Evolutionary conservation across 1,284 basidiomycete genomes (phyloP).

Genomic region (Neonothopanus nambi): DNA sequence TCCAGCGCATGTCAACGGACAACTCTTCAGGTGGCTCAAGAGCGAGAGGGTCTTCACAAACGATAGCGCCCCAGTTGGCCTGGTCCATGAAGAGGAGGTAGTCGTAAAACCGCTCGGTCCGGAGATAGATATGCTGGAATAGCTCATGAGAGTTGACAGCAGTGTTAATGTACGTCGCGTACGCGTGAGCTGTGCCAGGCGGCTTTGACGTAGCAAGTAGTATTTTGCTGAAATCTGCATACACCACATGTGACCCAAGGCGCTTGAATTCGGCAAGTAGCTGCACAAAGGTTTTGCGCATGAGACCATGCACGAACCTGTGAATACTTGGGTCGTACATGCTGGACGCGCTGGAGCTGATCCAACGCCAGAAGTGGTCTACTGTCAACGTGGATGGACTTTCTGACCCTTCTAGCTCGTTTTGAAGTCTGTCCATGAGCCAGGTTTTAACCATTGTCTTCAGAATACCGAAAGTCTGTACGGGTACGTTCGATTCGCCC

Average conservation of each 20-base stretch:
- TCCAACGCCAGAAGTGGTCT: constrained; percentile 98
- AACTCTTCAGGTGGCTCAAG: constrained; percentile 67
- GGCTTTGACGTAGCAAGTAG: constrained; percentile 95
- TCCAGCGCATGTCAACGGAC: constrained; percentile 91
- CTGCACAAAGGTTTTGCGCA: constrained; percentile 98
- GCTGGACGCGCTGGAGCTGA: constrained; percentile 80
- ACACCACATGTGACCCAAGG: constrained; percentile 90
- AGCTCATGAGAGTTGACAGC: constrained; percentile 95
- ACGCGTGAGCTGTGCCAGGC: constrained; percentile 92
- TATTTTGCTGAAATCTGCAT: constrained; percentile 93
- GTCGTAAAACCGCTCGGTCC: constrained; percentile 92
- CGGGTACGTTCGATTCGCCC: constrained; percentile 92
- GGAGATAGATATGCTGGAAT: constrained; percentile 91
- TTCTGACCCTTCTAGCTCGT: constrained; percentile 57
- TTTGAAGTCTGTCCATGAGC: constrained; percentile 86
- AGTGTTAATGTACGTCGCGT: constrained; percentile 91
- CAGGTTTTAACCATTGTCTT: constrained; percentile 90
- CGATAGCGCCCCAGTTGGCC: constrained; percentile 90
- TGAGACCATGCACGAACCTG: constrained; percentile 91
- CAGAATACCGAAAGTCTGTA: constrained; percentile 84
- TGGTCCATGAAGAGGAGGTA: constrained; percentile 95
- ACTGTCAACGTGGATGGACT: constrained; percentile 68
- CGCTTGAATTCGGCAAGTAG: constrained; percentile 96
- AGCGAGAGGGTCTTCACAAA: constrained; percentile 77
- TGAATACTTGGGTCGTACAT: constrained; percentile 95